Percentiles rank a stretch among this genome's conserved stretches.
Conservation (phyloP, 2,329 filamentous ascomycete genomes). For the Aspergillus ochraceoroseus region DNA sequence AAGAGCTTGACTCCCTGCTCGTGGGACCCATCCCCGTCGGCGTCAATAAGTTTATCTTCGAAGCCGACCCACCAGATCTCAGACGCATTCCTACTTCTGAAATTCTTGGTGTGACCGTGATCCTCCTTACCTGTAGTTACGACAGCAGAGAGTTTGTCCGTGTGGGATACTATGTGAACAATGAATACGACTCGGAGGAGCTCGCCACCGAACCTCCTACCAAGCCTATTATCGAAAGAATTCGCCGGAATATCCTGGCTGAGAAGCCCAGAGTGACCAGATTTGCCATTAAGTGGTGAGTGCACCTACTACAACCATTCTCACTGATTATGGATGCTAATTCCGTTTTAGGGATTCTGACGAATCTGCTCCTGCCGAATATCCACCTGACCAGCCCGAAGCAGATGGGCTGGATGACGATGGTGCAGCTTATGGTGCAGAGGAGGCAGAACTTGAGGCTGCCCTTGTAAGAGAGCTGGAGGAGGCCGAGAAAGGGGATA, state of each 20-base stretch:
- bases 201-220: slow-evolving; percentile 82
- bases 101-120: slow-evolving; percentile 93
- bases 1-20: slow-evolving; percentile 93
- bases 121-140: slow-evolving; percentile 93
- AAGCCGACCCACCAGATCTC: slow-evolving; percentile 87
- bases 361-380: slow-evolving; percentile 90
- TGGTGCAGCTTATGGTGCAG: slow-evolving; percentile 77
- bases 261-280: slow-evolving; percentile 97
- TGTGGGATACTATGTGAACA: slow-evolving; percentile 99
- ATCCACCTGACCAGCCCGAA: slow-evolving; percentile 94
- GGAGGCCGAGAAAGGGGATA: slow-evolving; percentile 43
- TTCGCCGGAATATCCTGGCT: slow-evolving; percentile 84
- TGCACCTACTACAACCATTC: too few species aligned
- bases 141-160: slow-evolving; percentile 95
- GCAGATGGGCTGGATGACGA: slow-evolving; percentile 83
- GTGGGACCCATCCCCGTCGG: slow-evolving; percentile 97
- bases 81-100: slow-evolving; percentile 88
- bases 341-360: slow-evolving; percentile 95
- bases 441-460: slow-evolving; percentile 73
- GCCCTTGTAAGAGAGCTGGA: slow-evolving; percentile 52
- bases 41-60: slow-evolving; percentile 98
- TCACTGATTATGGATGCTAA: too few species aligned
- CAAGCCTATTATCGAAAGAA: slow-evolving; percentile 88
- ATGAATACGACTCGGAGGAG: slow-evolving; percentile 93
- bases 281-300: slow-evolving; percentile 96